A percentile compares a stretch with the other conserved stretches of the same genome.
These are phyloP conservation scores for Fusarium fujikuroi DNA, from an alignment of 2,329 filamentous ascomycete species.

Conservation along the genomic window DNA sequence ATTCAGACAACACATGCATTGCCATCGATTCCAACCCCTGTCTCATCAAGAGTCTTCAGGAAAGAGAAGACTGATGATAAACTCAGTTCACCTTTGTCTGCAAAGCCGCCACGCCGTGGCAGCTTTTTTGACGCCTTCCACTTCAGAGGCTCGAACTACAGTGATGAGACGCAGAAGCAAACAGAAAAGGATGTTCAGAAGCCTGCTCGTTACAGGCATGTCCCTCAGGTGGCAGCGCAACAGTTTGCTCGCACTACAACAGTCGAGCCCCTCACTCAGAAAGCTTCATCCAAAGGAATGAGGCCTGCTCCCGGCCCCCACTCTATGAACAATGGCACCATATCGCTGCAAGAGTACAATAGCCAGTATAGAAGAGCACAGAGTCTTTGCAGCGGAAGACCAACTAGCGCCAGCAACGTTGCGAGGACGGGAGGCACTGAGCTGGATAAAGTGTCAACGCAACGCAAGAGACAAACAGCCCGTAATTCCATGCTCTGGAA, in stretches of 20 bases:
- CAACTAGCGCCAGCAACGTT: constrained; percentile 52
- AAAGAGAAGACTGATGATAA: constrained; percentile 21
- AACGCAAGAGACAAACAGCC: constrained; percentile 24
- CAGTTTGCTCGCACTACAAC: constrained; percentile 67
- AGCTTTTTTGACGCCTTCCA: constrained; percentile 40
- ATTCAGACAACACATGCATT: background rate
- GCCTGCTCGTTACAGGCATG: constrained; percentile 56
- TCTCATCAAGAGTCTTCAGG: constrained; percentile 15
- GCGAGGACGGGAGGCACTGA: constrained; percentile 53
- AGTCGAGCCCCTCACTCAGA: constrained; percentile 49
- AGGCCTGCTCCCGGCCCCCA: constrained; percentile 40
- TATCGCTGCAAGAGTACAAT: constrained; percentile 50
- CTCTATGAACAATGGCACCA: constrained; percentile 39
- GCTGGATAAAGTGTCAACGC: constrained; percentile 39
- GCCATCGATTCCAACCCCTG: constrained; percentile 1
- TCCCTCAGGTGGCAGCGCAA: constrained; percentile 64
- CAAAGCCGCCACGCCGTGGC: constrained; percentile 26
- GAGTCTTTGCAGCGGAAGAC: constrained; percentile 43
- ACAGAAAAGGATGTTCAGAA: constrained; percentile 21
- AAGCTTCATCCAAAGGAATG: constrained; percentile 56
- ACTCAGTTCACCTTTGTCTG: background rate
- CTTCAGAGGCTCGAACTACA: constrained; percentile 43
- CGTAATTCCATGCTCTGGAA: constrained; percentile 48
- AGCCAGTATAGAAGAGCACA: constrained; percentile 53
- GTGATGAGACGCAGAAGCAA: constrained; percentile 32